Evolutionary conservation across 306 rosid species (phyloP), one percentile per base, ranked within the genome.

Genomic region (Citrullus mucosospermus): DNA sequence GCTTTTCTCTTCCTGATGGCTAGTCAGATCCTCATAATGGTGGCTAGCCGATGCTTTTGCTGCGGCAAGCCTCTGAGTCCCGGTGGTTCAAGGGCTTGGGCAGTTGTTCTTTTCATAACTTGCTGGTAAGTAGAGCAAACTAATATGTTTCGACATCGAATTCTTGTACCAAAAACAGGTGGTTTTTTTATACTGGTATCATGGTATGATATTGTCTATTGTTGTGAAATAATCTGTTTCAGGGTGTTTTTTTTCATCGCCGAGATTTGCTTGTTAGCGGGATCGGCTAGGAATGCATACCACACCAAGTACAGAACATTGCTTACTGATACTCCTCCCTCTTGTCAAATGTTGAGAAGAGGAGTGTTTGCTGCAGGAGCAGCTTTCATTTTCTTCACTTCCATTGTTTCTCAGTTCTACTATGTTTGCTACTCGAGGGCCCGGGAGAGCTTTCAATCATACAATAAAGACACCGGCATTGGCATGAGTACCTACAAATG

Each of bases 281-380:
- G 99, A 66, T 93, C 98, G 2, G 96, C 93, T 25, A 88, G 83
- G 82, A 96, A 96, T 72, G 98, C 99, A 30, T 90, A 91, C 69
- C 99, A 92, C 87, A 96, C 99, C 73, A 90, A 88, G 86, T 96
- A 91, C 89, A 87, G 89, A 77, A 84, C 87, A 54, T 0, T 88
- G 32, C 77, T 82, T 25, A 36, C 11, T 1, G 80, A 83, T 0
- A 39, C 81, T 28, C 84, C 91, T 6, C 90, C 90, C 25, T 87
- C 92, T 51, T 96, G 99, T 6, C 83, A 90, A 83, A 88, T 84
- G 48, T 84, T 93, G 83, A 87, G 99, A 83, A 93, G 83, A 85
- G 99, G 99, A 81, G 97, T 93, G 39, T 92, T 96, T 32, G 99
- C 87, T 9, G 96, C 97, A 3, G 99, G 98, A 2, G 97, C 99